These are phyloP conservation scores for Suillus lakei DNA, from an alignment of 768 basidiomycete genomes.

Conservation along the genomic window DNA sequence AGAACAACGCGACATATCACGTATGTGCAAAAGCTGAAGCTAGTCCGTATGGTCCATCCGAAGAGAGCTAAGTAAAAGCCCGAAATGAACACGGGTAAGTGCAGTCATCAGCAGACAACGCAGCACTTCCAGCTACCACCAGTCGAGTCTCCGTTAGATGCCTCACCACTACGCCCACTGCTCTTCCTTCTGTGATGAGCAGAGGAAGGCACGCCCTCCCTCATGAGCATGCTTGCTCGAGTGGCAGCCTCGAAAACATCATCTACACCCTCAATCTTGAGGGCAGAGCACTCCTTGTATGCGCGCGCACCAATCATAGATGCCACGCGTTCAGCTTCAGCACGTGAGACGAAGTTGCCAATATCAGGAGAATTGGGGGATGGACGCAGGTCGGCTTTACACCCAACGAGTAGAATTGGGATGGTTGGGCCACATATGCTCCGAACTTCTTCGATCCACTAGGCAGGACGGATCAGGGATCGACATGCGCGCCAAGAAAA, in stretches of 20 bases:
- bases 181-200: constrained; percentile 60
- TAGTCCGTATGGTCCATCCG: constrained; percentile 9
- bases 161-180: constrained; percentile 44
- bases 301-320: constrained; percentile 85
- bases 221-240: constrained; percentile 93
- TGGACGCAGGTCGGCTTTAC: constrained; percentile 92
- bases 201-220: constrained; percentile 71
- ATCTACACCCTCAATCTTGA: constrained; percentile 92
- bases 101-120: constrained; percentile 58
- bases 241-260: constrained; percentile 98
- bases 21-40: constrained; percentile 5
- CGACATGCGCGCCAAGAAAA: constrained; percentile 14
- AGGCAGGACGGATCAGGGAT: constrained; percentile 15
- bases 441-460: constrained; percentile 99
- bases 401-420: constrained; percentile 95
- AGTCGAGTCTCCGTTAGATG: constrained; percentile 46
- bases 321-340: constrained; percentile 83
- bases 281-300: constrained; percentile 93
- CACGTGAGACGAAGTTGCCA: constrained; percentile 69
- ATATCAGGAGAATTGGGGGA: constrained; percentile 50
- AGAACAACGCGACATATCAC: constrained; percentile 8
- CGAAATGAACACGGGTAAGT: constrained; percentile 2
- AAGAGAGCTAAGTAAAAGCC: background rate
- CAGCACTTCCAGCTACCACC: constrained; percentile 62
- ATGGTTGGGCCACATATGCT: constrained; percentile 92